Conservation (phyloP, 2,329 filamentous ascomycete genomes). For the Pestalotiopsis sp. region DNA sequence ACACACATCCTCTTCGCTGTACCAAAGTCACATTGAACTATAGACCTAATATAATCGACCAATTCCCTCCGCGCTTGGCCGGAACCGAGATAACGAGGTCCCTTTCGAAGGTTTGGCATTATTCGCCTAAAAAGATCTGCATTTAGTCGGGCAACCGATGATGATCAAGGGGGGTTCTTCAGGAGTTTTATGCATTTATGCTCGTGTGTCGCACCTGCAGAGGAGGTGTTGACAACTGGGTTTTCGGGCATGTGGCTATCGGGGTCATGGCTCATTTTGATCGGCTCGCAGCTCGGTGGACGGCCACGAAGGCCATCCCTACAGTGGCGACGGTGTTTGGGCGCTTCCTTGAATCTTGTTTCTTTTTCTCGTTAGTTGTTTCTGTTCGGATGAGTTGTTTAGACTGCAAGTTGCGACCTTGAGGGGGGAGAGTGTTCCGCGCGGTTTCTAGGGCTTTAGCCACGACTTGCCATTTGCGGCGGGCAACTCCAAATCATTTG, state of each 20-base stretch:
- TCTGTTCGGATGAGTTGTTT: too few relatives aligned
- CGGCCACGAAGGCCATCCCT: not conserved
- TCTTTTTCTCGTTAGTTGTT: not conserved
- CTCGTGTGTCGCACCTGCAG: not conserved
- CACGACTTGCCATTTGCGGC: not conserved
- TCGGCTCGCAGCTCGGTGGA: not conserved
- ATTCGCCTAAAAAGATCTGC: slow-evolving; percentile 7
- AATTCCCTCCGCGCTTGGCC: not conserved
- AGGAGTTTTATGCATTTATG: not conserved
- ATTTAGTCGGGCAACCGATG: slow-evolving; percentile 13
- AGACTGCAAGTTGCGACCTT: too few relatives aligned
- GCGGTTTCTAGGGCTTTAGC: not conserved
- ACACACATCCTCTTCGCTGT: slow-evolving; percentile 7
- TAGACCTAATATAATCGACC: slow-evolving; percentile 4
- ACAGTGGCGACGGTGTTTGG: not conserved
- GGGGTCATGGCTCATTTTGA: not conserved
- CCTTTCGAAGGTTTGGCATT: not conserved
- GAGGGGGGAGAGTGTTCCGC: too few relatives aligned
- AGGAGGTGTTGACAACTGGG: not conserved
- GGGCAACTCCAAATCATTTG: not conserved
- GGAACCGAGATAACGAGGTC: not conserved
- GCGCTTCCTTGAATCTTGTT: not conserved
- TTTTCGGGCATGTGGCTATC: not conserved
- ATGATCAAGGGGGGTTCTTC: slow-evolving; percentile 1
- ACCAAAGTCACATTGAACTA: slow-evolving; percentile 9